Evolutionary conservation across 2,329 filamentous ascomycete species (phyloP), one percentile per base, ranked within the genome.

Genomic region (Microcyclospora pomicola): DNA sequence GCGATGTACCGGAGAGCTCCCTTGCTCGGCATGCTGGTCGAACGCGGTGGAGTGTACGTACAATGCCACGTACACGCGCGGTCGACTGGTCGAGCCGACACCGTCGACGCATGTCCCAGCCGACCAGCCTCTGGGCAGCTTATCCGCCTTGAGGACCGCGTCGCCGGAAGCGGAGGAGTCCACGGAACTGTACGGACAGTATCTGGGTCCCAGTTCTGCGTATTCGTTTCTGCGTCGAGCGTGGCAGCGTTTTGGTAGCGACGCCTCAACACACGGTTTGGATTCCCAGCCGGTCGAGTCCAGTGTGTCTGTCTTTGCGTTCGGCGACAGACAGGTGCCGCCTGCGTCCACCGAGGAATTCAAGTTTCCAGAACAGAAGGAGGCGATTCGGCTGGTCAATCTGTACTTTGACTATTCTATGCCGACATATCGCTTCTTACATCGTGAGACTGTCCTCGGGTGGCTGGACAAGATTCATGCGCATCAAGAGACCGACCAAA

Each of bases 31-130:
- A 1, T 66, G 63, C 42, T 46, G 45, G 28, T 42, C 45, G 27
- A 50, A 53, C 13, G 52, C 48, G 16, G 44, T 48, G 6, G 43
- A 44, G 11, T 73, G 69, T 51, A 65, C 66, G 13, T 73, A 68
- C 45, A 63, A 64, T 15, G 67, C 68, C 14, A 59, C 61, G 0
- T 72, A 73, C 45, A 65, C 61, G 13, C 55, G 69, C 55, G 65
- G 43, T 41, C 42, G 45, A 24, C 38, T 48, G 2, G 49, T 49
- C 12, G 42, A 45, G 24, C 48, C 48, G 24, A 16, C 27, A 27
- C 36, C 64, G 27, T 64, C 66, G 6, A 31, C 30, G 4, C 12
- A 31, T 15, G 30, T 31, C 9, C 14, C 12, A 6, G 12, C 12
- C 30, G 30, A 31, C 14, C 19, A 24, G 19, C 19, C 19, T 24